These are phyloP conservation scores for Fusarium aywerte DNA, from an alignment of 2,329 filamentous ascomycete genomes.

Conservation along the genomic window DNA sequence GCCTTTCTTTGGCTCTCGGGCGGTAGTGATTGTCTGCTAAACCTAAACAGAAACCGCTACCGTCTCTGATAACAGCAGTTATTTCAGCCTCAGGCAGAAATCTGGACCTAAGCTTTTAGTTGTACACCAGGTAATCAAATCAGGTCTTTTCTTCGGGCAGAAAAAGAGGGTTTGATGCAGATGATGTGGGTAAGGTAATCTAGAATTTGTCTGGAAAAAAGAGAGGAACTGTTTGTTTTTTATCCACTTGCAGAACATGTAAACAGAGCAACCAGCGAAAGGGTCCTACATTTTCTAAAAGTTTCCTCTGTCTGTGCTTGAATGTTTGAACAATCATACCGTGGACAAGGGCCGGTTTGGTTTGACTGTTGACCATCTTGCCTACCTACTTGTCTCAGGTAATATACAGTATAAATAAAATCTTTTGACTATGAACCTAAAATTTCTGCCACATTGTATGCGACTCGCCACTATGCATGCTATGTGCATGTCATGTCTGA, in stretches of 20 bases:
- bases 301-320: neutral
- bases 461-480: conserved; percentile 6
- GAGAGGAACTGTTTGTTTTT: conserved; percentile 13
- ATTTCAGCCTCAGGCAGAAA: conserved; percentile 46
- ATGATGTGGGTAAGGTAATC: conserved; percentile 24
- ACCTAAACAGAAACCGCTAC: conserved; percentile 41
- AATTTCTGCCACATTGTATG: neutral
- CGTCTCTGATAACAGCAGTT: conserved; percentile 23
- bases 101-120: neutral
- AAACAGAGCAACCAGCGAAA: conserved; percentile 19
- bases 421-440: neutral
- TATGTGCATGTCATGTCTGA: no score
- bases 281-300: neutral
- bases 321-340: neutral
- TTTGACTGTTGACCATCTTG: neutral
- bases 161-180: conserved; percentile 21
- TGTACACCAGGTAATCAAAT: conserved; percentile 15
- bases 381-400: neutral
- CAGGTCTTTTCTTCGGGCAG: neutral
- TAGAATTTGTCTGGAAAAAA: conserved; percentile 16
- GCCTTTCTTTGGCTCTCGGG: conserved; percentile 35
- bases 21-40: conserved; percentile 27
- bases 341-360: neutral
- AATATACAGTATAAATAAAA: neutral
- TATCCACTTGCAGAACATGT: conserved; percentile 24